These are phyloP conservation scores for Rhodotorula sp. DNA, from an alignment of 1,284 basidiomycete species.

Conservation along the genomic window DNA sequence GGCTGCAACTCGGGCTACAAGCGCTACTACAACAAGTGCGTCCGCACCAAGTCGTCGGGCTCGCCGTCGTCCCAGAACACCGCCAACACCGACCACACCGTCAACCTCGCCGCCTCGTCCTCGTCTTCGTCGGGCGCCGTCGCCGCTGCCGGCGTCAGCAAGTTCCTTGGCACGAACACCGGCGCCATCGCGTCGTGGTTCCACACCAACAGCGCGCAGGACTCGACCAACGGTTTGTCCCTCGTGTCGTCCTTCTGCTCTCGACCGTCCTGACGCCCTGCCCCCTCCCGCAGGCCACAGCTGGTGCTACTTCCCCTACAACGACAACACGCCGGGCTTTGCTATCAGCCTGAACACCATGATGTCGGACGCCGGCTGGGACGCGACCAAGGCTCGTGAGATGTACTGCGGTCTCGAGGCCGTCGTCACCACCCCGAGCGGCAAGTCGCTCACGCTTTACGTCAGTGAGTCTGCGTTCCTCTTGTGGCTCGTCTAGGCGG, in stretches of 20 bases:
- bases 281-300: constrained; percentile 18
- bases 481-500: not conserved
- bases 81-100: not conserved
- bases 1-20: constrained; percentile 11
- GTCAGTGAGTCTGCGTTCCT: not conserved
- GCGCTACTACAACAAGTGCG: constrained; percentile 7
- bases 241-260: not conserved
- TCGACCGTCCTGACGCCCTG: not conserved
- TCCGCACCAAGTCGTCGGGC: not conserved
- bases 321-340: constrained; percentile 29
- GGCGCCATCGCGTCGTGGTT: constrained; percentile 29
- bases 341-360: constrained; percentile 35
- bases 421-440: constrained; percentile 24
- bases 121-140: not conserved
- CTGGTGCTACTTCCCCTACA: constrained; percentile 32
- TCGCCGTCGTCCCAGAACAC: not conserved
- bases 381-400: constrained; percentile 11
- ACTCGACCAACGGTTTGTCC: constrained; percentile 31
- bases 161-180: constrained; percentile 24
- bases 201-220: constrained; percentile 15
- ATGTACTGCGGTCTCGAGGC: constrained; percentile 37
- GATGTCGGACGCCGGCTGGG: constrained; percentile 29
- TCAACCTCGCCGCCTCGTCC: not conserved
- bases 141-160: not conserved
- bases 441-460: constrained; percentile 10